These are phyloP conservation scores for Casuarina equisetifolia DNA, from an alignment of 306 rosid genomes.

Conservation along the genomic window DNA sequence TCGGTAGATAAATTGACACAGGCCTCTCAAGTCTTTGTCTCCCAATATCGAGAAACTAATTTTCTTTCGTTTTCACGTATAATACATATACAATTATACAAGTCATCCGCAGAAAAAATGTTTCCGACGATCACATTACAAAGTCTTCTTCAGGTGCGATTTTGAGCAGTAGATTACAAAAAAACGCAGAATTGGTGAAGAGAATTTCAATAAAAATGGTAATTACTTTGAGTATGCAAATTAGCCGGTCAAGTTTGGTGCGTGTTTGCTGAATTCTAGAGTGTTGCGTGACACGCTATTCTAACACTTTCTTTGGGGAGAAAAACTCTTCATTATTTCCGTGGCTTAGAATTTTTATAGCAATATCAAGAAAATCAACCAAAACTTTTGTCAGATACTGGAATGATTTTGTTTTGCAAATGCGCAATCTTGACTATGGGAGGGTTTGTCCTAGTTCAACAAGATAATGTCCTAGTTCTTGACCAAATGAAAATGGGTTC, in stretches of 20 bases:
- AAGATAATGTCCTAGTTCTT: too few relatives aligned
- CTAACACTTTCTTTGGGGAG: conserved; percentile 1
- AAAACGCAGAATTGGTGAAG: background rate
- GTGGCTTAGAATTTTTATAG: conserved; percentile 47
- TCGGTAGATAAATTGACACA: background rate
- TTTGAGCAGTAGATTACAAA: background rate
- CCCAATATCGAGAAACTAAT: background rate
- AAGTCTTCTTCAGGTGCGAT: background rate
- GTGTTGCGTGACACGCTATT: conserved; percentile 28
- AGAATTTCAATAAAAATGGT: too few relatives aligned
- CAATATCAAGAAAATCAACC: conserved; percentile 2
- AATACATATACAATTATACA: background rate
- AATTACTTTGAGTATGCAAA: background rate
- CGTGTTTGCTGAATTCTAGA: conserved; percentile 3
- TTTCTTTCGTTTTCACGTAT: background rate
- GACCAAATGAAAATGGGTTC: too few relatives aligned
- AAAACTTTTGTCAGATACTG: too few relatives aligned
- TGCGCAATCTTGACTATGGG: too few relatives aligned
- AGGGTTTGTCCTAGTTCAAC: too few relatives aligned
- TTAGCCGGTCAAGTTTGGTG: conserved; percentile 22
- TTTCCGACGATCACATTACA: background rate
- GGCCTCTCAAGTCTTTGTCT: conserved; percentile 2
- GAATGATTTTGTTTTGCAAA: too few relatives aligned
- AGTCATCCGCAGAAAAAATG: background rate
- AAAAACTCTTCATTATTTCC: conserved; percentile 24